A percentile compares a stretch with the other conserved stretches of the same genome.
These are phyloP conservation scores for Aspergillus hancockii DNA, from an alignment of 495 filamentous ascomycete genomes.

Conservation along the genomic window DNA sequence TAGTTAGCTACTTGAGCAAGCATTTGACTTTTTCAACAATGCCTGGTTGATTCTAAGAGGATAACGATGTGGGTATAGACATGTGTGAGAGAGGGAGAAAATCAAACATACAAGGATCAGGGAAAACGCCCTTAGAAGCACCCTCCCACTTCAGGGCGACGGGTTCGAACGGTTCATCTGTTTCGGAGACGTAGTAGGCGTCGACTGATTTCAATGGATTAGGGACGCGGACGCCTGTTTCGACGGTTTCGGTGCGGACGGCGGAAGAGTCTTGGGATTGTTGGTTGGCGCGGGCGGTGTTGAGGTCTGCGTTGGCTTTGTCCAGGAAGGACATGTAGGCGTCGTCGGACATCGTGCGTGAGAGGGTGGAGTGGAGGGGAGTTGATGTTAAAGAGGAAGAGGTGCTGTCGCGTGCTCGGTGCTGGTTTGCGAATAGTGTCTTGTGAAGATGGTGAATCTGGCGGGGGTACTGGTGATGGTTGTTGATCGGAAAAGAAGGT, in stretches of 20 bases:
- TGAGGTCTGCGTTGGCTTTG: constrained; percentile 75
- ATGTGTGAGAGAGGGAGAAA: constrained; percentile 5
- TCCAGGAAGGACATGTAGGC: constrained; percentile 80
- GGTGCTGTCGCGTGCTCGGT: constrained; percentile 1
- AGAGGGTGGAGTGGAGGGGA: constrained; percentile 21
- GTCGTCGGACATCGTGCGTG: constrained; percentile 67
- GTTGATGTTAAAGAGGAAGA: constrained; percentile 7
- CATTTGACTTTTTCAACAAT: no score
- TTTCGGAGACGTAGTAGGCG: constrained; percentile 72
- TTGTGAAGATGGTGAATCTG: neutral
- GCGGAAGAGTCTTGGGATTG: constrained; percentile 32
- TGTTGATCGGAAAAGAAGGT: constrained; percentile 4
- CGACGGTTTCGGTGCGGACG: constrained; percentile 52
- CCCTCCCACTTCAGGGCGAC: constrained; percentile 67
- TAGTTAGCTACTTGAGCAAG: neutral
- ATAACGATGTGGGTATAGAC: neutral
- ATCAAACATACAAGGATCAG: constrained; percentile 59
- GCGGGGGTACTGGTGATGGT: constrained; percentile 9
- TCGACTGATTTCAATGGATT: constrained; percentile 56
- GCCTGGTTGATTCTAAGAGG: no score
- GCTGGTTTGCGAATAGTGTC: constrained; percentile 17
- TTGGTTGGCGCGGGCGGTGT: constrained; percentile 37
- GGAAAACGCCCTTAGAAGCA: constrained; percentile 50
- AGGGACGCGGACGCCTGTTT: constrained; percentile 54
- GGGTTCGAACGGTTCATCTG: constrained; percentile 80